These are phyloP conservation scores for Apiotrichum laibachii DNA, from an alignment of 1,284 basidiomycete species.

Conservation along the genomic window DNA sequence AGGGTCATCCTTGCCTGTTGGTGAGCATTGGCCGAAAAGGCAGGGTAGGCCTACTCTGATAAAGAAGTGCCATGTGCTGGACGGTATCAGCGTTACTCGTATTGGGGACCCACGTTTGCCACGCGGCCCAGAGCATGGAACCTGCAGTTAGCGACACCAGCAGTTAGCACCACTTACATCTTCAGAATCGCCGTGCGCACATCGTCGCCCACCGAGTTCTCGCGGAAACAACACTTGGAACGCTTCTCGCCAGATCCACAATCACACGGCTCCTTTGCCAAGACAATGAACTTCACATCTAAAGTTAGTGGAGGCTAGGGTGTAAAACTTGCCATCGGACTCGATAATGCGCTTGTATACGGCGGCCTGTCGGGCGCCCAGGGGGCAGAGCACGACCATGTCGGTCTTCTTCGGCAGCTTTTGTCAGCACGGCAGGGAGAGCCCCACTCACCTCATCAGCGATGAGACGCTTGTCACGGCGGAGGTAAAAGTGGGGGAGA, in stretches of 20 bases:
- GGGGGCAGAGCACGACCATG: slow-evolving; percentile 54
- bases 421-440: slow-evolving; percentile 1
- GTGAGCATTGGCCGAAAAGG: neutral
- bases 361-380: slow-evolving; percentile 48
- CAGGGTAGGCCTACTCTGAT: slow-evolving; percentile 29
- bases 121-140: slow-evolving; percentile 42
- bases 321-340: slow-evolving; percentile 30
- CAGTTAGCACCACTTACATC: slow-evolving; percentile 28
- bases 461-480: slow-evolving; percentile 54
- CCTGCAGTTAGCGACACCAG: slow-evolving; percentile 23
- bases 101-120: slow-evolving; percentile 39
- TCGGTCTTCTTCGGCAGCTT: slow-evolving; percentile 55
- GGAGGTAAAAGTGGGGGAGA: slow-evolving; percentile 54
- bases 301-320: neutral
- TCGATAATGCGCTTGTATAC: slow-evolving; percentile 52
- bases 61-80: slow-evolving; percentile 47
- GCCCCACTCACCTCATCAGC: slow-evolving; percentile 39
- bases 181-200: slow-evolving; percentile 31
- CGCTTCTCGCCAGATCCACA: slow-evolving; percentile 40
- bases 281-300: slow-evolving; percentile 51
- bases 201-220: slow-evolving; percentile 31
- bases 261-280: slow-evolving; percentile 50
- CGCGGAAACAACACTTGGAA: slow-evolving; percentile 25
- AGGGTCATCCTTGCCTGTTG: slow-evolving; percentile 33
- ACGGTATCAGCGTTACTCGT: neutral